phyloP scores from a whole-genome alignment of 2,329 filamentous ascomycete species.

The Tolypocladium pustulatum region DNA sequence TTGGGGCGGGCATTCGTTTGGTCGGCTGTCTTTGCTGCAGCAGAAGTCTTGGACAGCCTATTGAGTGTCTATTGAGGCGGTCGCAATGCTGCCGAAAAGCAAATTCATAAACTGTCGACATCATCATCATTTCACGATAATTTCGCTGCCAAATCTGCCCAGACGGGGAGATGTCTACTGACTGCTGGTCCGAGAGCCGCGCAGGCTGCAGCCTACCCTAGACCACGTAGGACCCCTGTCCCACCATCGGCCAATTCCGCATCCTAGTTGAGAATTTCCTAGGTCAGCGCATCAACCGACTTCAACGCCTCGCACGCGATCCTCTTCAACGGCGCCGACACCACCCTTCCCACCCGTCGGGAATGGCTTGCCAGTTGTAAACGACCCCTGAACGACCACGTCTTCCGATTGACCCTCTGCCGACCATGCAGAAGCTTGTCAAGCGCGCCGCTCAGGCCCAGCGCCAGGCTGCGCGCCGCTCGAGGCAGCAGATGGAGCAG shows the following conservation, averaged over 20 bases:
- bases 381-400: background rate
- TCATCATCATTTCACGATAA: background rate
- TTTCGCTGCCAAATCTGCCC: too few species aligned
- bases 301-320: conserved; percentile 1
- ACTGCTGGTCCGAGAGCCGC: too few species aligned
- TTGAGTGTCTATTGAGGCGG: background rate
- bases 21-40: background rate
- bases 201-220: background rate
- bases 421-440: conserved; percentile 58
- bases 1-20: background rate
- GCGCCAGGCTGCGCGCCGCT: conserved; percentile 46
- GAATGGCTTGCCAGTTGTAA: background rate
- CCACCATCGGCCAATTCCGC: background rate
- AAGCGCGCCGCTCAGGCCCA: conserved; percentile 56
- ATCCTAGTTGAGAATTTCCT: background rate
- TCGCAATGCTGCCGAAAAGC: background rate
- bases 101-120: too few species aligned
- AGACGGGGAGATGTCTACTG: too few species aligned
- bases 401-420: background rate
- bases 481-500: conserved; percentile 25
- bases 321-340: background rate
- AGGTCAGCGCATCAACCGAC: background rate
- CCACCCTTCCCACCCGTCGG: background rate
- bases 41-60: background rate
- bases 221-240: background rate